Base-by-base conservation (phyloP, 163 green algal species). In the Trebouxiophyceae sp. region DNA sequence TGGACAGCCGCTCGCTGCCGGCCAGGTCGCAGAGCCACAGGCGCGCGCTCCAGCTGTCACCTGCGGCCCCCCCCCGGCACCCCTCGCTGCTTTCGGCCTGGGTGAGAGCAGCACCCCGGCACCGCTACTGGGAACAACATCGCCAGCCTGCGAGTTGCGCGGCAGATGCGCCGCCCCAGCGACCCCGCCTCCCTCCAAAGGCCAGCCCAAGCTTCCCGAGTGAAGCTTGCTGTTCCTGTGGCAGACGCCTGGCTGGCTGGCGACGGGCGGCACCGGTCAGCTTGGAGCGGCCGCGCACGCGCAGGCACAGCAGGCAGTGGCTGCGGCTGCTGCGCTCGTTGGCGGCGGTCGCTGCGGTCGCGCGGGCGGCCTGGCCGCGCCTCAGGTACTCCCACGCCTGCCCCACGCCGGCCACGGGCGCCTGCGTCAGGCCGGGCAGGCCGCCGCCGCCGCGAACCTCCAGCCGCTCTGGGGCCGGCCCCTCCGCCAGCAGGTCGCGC, bases 361-460 rank as follows among this genome's bases (percentile, higher is more conserved):
- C 72, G 20, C 88, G 79, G 39, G 91, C 88, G 33, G 57, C 55
- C 0, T 66, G 58, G 23, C 87, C 91, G 8, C 61, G 54, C 19
- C 73, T 66, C 86, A 97, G 90, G 31, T 91, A 73, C 5, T 67
- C 33, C 63, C 86, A 55, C 27, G 95, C 89, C 33, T 95, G 81
- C 5, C 76, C 47, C 0, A 81, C 75, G 60, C 56, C 78, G 0
- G 1, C n/a, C 22, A 96, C 88, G 24, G 75, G 33, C 1, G 50
- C 2, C 6, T 59, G n/a, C 50, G 33, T 59, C 8, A 72, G 47
- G 26, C 59, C 59, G 7, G 66, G 59, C 6, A 72, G 60, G 50
- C 78, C 0, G 1, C n/a, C 22, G 95, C 88, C 27, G 75, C 31
- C 1, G 50, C 2, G 22, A 29, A 26, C 50, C 27, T 59, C 8